A percentile compares a stretch with the other conserved stretches of the same genome.
Evolutionary conservation across 805 yeast species (phyloP).

Genomic region (Kuraishia ogatae): DNA sequence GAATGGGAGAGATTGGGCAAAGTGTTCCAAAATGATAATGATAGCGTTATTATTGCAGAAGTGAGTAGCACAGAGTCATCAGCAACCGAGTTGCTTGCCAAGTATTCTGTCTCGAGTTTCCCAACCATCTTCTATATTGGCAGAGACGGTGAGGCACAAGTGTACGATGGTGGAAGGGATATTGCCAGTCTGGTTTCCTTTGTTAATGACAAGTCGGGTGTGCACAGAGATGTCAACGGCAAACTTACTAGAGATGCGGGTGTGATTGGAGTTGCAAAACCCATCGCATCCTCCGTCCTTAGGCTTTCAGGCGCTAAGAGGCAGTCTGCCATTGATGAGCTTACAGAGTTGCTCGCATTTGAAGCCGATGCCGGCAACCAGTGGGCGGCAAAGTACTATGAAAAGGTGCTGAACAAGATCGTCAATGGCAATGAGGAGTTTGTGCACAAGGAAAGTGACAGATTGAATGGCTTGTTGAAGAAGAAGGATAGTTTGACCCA

Average conservation of each 20-base stretch:
- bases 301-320: neutral
- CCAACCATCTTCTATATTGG: slow-evolving; percentile 51
- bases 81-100: slow-evolving; percentile 28
- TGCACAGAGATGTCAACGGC: slow-evolving; percentile 33
- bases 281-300: slow-evolving; percentile 8
- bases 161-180: slow-evolving; percentile 34
- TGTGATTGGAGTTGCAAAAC: slow-evolving; percentile 23
- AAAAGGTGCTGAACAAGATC: slow-evolving; percentile 34
- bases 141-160: slow-evolving; percentile 24
- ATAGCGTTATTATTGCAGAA: slow-evolving; percentile 31
- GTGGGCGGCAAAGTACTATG: slow-evolving; percentile 32
- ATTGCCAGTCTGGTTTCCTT: slow-evolving; percentile 40
- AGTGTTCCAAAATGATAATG: slow-evolving; percentile 31
- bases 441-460: slow-evolving; percentile 32
- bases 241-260: slow-evolving; percentile 30
- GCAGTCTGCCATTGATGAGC: neutral
- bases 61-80: slow-evolving; percentile 40
- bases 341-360: neutral
- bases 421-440: slow-evolving; percentile 34
- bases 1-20: slow-evolving; percentile 39
- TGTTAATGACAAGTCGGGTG: slow-evolving; percentile 32
- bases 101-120: slow-evolving; percentile 33
- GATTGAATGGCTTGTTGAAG: slow-evolving; percentile 35
- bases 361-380: neutral
- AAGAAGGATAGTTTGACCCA: slow-evolving; percentile 26